Base-by-base conservation (phyloP, 2,329 filamentous ascomycete species). In the Fusarium agapanthi region DNA sequence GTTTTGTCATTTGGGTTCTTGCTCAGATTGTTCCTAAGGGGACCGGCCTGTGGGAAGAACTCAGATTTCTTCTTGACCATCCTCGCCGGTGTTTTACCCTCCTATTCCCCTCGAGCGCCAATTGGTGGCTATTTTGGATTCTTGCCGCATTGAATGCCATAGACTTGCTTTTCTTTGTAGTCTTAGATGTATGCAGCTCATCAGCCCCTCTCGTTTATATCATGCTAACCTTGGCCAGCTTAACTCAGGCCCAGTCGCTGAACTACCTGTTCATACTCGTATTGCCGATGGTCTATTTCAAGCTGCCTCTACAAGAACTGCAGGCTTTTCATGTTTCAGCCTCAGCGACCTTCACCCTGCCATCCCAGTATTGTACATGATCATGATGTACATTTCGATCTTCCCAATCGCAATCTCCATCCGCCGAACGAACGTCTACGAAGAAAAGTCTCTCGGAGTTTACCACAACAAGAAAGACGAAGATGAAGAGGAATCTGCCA, bases 331-430 rank as follows among this genome's bases (percentile, higher is more conserved):
- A 3, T 93, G 93, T 35, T 89, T 98, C 75, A 94, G 92, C 79
- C 84, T 98, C 43, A 85, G 92, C 4, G 84, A 88, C 1, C 85
- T 99, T 5, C 95, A 98, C 74, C 95, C 96, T 3, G 96, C 93
- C 7, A 94, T 98, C 65, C 95, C 97, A 77, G 94, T 97, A 20
- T 94, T 95, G 30, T 98, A 98, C 83, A 86, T 98, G 82, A 91
- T 98, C 81, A 98, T 98, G 96, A 98, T 98, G 96, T 98, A 98
- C 82, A 97, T 98, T 70, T 97, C 95, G 65, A 93, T 98, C 67
- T 97, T 97, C 76, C 95, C 95, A 10, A 97, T 98, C 76, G 95
- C 96, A 79, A 98, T 98, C 77, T 96, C 93, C 12, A 93, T 98
- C 76, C 94, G 95, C 59, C 88, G 93, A 72, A 98, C 95, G 65